phyloP scores from a whole-genome alignment of 441 rosid species.

The Eruca vesicaria region DNA sequence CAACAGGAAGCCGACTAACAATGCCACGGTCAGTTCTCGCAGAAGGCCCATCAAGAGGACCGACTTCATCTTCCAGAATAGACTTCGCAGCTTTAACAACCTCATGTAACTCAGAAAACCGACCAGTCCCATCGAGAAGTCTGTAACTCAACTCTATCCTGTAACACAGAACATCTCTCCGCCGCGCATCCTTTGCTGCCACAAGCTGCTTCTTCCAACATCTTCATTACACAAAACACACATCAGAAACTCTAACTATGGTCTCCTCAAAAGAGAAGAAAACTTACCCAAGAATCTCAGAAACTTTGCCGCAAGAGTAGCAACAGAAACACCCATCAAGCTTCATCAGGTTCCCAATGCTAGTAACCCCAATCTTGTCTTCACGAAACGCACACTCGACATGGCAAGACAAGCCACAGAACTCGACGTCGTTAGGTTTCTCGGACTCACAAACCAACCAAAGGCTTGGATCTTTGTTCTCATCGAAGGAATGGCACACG shows the following conservation, averaged over 20 bases:
- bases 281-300: conserved; percentile 62
- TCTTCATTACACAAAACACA: conserved; percentile 33
- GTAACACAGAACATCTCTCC: conserved; percentile 80
- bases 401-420: conserved; percentile 92
- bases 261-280: background rate
- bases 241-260: background rate
- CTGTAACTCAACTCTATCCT: conserved; percentile 87
- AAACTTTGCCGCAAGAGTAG: conserved; percentile 96
- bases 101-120: conserved; percentile 72
- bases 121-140: conserved; percentile 74
- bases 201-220: conserved; percentile 91
- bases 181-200: conserved; percentile 88
- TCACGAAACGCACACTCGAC: conserved; percentile 87
- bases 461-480: conserved; percentile 97
- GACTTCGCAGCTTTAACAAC: conserved; percentile 72
- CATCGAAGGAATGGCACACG: conserved; percentile 88
- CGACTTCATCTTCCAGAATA: conserved; percentile 83
- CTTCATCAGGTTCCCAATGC: conserved; percentile 85
- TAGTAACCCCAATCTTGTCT: conserved; percentile 81
- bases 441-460: conserved; percentile 95
- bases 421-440: conserved; percentile 53
- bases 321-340: conserved; percentile 99
- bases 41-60: conserved; percentile 71
- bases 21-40: conserved; percentile 85
- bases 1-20: conserved; percentile 87